These are phyloP conservation scores for Abrus precatorius DNA, from an alignment of 306 rosid species.

Conservation along the genomic window DNA sequence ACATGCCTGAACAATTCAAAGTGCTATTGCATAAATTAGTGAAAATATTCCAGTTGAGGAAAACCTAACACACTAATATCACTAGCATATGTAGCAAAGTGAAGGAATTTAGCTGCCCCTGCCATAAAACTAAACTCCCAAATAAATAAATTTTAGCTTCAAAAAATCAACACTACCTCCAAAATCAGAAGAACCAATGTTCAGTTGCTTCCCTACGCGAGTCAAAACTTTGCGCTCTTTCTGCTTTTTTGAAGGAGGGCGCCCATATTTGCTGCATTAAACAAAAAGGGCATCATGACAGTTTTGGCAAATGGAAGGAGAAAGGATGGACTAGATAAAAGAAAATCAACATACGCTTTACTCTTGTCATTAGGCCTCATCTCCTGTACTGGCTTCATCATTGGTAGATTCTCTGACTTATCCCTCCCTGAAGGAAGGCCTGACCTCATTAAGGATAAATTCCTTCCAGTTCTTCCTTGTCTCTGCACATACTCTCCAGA, in stretches of 20 bases:
- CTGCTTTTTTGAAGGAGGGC: conserved; percentile 85
- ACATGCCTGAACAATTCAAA: conserved; percentile 30
- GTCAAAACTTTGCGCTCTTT: conserved; percentile 77
- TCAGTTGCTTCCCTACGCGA: conserved; percentile 64
- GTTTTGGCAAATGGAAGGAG: conserved; percentile 18
- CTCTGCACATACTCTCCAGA: conserved; percentile 69
- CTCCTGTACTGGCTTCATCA: conserved; percentile 65
- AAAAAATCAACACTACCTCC: conserved; percentile 65
- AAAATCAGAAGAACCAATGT: conserved; percentile 66
- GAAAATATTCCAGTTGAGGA: conserved; percentile 34
- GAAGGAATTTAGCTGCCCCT: conserved; percentile 23
- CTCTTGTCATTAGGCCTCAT: conserved; percentile 67
- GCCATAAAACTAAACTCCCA: conserved; percentile 19
- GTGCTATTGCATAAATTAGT: background rate
- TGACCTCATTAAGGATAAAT: conserved; percentile 59
- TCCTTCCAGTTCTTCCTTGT: conserved; percentile 88
- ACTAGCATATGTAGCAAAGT: conserved; percentile 9
- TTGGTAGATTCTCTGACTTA: conserved; percentile 61
- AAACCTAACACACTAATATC: conserved; percentile 36
- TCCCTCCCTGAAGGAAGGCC: conserved; percentile 70
- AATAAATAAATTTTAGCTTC: conserved; percentile 15
- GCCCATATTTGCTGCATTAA: conserved; percentile 78
- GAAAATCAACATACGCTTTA: conserved; percentile 62
- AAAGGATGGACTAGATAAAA: conserved; percentile 35
- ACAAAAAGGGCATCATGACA: conserved; percentile 31